Conservation (phyloP, 345 rosid species). For the Eutrema heterophyllum region DNA sequence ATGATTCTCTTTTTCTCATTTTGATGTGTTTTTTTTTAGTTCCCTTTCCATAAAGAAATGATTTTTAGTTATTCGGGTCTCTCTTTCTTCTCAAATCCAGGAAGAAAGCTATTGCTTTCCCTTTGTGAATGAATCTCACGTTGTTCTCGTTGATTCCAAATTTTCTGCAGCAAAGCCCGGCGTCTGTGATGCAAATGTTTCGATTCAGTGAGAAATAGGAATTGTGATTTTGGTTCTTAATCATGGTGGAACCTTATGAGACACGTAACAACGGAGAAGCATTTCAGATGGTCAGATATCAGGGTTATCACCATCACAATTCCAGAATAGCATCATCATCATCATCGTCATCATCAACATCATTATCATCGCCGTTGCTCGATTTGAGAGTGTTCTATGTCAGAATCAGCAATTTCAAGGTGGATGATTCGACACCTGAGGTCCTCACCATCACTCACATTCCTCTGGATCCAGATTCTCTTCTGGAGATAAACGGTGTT, state of each 20-base stretch:
- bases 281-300: constrained; percentile 59
- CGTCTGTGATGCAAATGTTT: not conserved
- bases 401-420: constrained; percentile 67
- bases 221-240: constrained; percentile 16
- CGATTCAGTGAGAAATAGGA: constrained; percentile 6
- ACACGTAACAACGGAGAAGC: constrained; percentile 37
- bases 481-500: constrained; percentile 75
- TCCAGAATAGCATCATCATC: constrained; percentile 21
- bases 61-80: constrained; percentile 32
- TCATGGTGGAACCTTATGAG: constrained; percentile 53
- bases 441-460: constrained; percentile 68
- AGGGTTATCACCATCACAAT: constrained; percentile 50
- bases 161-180: constrained; percentile 9
- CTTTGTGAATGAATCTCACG: constrained; percentile 15
- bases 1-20: not conserved
- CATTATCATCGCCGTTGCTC: constrained; percentile 39
- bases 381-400: constrained; percentile 92
- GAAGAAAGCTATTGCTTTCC: not conserved
- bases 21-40: not conserved
- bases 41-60: not conserved
- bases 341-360: constrained; percentile 3
- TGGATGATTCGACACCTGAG: constrained; percentile 63
- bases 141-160: constrained; percentile 8
- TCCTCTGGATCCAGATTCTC: constrained; percentile 65
- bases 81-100: constrained; percentile 11